Evolutionary conservation across 345 rosid genomes (phyloP), one percentile per base, ranked within the genome.

Genomic region (Erysimum cheiranthoides): DNA sequence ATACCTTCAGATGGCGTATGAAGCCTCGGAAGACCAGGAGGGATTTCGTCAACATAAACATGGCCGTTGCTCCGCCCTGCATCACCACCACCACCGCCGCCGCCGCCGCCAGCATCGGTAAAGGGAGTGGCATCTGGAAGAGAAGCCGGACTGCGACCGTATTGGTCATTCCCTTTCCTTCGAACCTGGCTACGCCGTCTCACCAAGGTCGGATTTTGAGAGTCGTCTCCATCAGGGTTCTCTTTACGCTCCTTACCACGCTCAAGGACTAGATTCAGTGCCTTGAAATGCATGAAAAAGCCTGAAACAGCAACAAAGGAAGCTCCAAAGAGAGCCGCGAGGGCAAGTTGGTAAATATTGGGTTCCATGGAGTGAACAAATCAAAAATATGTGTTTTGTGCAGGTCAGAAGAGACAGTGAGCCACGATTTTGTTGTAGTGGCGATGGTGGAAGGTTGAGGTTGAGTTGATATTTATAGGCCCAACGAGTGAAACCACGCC

Each of bases 271-370:
- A 91, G 96, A 73, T 76, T 87, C 34, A 96, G 89, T 66, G 98
- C 94, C 86, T 93, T 96, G 60, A 95, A 84, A 80, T 96, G 98
- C 98, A 91, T 89, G 74, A 82, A 89, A 64, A 89, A 89, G 3
- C 97, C 97, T 31, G 98, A 96, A 7, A 93, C 96, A 1, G 97
- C 98, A 30, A 93, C 97, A 31, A 93, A 72, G 35, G 99, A 96
- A 43, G 98, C 98, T 80, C 99, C 98, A 1, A 96, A 87, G 25
- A 96, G 88, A 74, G 99, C 98, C 85, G 99, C 98, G 82, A 93
- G 86, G 78, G 98, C 97, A 14, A 96, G 85, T 74, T 93, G 97
- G 62, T 86, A 58, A 59, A 93, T 43, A 76, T 88, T 84, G 6
- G 91, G 60, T n/a, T 96, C 98, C 99, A 96, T 93, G 34, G 34